Evolutionary conservation across 2,329 filamentous ascomycete genomes (phyloP).

Genomic region (Phialophora tarda): DNA sequence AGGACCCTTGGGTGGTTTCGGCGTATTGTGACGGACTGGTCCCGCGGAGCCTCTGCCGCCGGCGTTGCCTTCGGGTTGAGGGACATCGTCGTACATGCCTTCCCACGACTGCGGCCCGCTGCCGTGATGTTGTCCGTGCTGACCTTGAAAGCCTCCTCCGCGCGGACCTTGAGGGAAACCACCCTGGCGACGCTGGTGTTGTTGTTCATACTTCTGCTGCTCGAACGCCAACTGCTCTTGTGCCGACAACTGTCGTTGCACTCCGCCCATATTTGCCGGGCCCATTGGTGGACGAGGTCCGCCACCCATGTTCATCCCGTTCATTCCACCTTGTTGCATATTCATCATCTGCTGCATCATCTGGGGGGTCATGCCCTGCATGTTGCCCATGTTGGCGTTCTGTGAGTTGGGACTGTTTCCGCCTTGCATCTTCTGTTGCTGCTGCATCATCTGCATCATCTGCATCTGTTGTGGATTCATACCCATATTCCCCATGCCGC

Average conservation of each 20-base stretch:
- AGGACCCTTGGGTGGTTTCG: slow-evolving; percentile 54
- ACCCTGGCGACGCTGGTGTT: slow-evolving; percentile 60
- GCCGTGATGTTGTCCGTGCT: slow-evolving; percentile 46
- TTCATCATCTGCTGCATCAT: slow-evolving; percentile 64
- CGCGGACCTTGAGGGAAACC: slow-evolving; percentile 30
- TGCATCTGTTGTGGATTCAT: slow-evolving; percentile 62
- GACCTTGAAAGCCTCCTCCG: slow-evolving; percentile 35
- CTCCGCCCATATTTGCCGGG: slow-evolving; percentile 48
- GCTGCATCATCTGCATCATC: slow-evolving; percentile 62
- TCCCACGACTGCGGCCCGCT: slow-evolving; percentile 88
- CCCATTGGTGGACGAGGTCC: slow-evolving; percentile 40
- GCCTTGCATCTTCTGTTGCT: slow-evolving; percentile 52
- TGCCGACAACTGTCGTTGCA: slow-evolving; percentile 64
- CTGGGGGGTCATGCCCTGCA: slow-evolving; percentile 42
- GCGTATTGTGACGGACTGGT: slow-evolving; percentile 46
- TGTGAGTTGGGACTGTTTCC: slow-evolving; percentile 41
- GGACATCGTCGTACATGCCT: slow-evolving; percentile 97
- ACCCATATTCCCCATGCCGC: slow-evolving; percentile 43
- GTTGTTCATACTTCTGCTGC: slow-evolving; percentile 78
- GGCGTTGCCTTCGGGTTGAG: slow-evolving; percentile 71
- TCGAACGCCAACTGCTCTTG: slow-evolving; percentile 77
- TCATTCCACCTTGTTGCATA: slow-evolving; percentile 51
- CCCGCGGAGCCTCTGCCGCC: slow-evolving; percentile 54
- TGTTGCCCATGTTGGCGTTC: slow-evolving; percentile 35
- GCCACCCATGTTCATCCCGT: slow-evolving; percentile 42